phyloP scores from a whole-genome alignment of 208 protist genomes.

The Tritrichomonas musculus region DNA sequence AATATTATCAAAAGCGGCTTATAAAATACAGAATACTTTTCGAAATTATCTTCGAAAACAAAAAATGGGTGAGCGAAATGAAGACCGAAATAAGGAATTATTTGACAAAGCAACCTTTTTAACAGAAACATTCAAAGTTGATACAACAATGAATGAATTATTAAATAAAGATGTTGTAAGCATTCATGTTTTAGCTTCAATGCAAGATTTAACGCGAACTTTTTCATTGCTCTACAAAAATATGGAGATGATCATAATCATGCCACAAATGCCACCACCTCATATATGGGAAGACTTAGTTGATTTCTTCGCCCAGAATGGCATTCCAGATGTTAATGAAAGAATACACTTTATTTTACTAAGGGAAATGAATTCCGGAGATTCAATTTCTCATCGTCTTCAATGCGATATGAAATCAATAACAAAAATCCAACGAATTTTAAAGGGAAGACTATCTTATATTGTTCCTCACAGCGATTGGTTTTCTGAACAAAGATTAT shows the following conservation, averaged over 20 bases:
- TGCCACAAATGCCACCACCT: not conserved
- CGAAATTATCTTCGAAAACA: not conserved
- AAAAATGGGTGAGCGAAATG: not conserved
- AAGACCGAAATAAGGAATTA: not conserved
- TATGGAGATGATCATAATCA: not conserved
- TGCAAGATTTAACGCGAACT: not conserved
- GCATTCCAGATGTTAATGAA: not conserved
- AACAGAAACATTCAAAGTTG: not conserved
- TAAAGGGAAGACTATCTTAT: not conserved
- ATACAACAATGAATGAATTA: not conserved
- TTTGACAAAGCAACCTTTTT: not conserved
- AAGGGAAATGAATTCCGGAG: not conserved
- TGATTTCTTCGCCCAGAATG: not conserved
- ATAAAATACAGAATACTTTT: not conserved
- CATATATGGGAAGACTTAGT: constrained; percentile 11
- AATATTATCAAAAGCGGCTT: not conserved
- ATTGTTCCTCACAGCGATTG: not conserved
- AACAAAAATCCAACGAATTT: not conserved
- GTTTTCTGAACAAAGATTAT: not conserved
- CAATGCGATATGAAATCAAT: not conserved
- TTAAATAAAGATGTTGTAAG: not conserved
- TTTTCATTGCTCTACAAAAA: not conserved
- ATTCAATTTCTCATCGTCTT: not conserved
- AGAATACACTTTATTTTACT: not conserved
- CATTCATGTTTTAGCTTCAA: not conserved